Evolutionary conservation across 1,284 basidiomycete genomes (phyloP).

Genomic region (Ceratorhiza oryzae-sativae): DNA sequence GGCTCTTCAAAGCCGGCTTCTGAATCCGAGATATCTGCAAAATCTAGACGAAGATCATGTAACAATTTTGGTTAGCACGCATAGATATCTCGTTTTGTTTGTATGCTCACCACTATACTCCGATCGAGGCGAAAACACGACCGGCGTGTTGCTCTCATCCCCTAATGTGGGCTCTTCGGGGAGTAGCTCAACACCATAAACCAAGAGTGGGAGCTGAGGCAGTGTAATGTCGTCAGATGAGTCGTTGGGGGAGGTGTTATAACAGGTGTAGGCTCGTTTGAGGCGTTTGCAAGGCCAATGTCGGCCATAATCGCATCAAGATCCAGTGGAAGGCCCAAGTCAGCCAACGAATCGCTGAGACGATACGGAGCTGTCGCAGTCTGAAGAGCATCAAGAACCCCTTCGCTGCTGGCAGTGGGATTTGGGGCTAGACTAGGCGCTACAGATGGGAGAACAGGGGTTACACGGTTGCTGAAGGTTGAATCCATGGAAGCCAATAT

Average conservation of each 20-base stretch:
- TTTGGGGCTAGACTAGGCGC: background rate
- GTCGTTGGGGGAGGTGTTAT: slow-evolving; percentile 8
- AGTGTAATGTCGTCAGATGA: background rate
- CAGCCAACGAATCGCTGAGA: background rate
- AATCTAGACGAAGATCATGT: too few relatives aligned
- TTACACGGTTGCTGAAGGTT: background rate
- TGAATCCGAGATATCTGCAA: too few relatives aligned
- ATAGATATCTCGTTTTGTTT: background rate
- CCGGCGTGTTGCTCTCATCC: background rate
- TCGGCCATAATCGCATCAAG: slow-evolving; percentile 10
- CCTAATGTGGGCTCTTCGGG: background rate
- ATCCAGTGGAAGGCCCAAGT: background rate
- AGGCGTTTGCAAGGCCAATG: background rate
- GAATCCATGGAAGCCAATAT: background rate
- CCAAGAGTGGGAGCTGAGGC: background rate
- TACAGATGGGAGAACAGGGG: background rate
- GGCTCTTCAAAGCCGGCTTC: too few relatives aligned
- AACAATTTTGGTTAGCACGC: background rate
- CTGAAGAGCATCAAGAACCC: slow-evolving; percentile 2
- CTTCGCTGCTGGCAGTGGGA: background rate
- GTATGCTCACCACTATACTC: slow-evolving; percentile 5
- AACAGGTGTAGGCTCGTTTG: background rate
- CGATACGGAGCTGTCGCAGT: slow-evolving; percentile 2
- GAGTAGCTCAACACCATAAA: slow-evolving; percentile 7
- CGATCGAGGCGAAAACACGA: background rate